Evolutionary conservation across 2,329 filamentous ascomycete species (phyloP), one percentile per base, ranked within the genome.

Genomic region (Monosporascus sp.): DNA sequence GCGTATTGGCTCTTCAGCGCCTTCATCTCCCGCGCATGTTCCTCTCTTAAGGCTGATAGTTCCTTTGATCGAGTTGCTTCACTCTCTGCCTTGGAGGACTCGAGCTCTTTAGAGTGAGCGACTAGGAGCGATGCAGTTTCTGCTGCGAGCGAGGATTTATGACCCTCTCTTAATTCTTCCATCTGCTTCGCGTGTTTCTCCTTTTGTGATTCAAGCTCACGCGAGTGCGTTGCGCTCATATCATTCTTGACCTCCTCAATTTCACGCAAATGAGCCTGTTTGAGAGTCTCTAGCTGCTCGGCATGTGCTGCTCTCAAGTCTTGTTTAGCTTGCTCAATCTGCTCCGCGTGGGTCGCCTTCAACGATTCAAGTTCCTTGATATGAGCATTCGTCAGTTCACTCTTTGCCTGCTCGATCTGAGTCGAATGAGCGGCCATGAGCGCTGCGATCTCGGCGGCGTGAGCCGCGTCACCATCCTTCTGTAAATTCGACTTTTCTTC

Each of bases 11-110:
- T 58, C 40, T 65, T 63, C 5, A 68, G 50, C 2, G 57, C 37
- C 35, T 68, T 63, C 8, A 69, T 63, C 43, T 68, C 63, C 20
- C 63, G 58, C 2, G 63, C 60, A 50, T 69, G 67, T 1, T 53
- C 22, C 40, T 63, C 60, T 51, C 65, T 67, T 16, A 68, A 51
- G 22, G 61, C 52, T 8, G 59, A 53, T n/a, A 69, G 51, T 41
- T 68, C 65, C 52, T 55, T 64, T 16, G 62, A 57, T 46, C 64
- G 52, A 6, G 49, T 55, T 11, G 60, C 59, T 31, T 68, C 64
- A 9, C 53, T 58, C 3, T 66, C 63, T 19, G 58, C 56, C 49
- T 65, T 63, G 27, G 58, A 50, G 9, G 58, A 57, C n/a, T 64
- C 61, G 8, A 69, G 54, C 43, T 68, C 54, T 37, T 60, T 63